phyloP scores from a whole-genome alignment of 306 rosid genomes.

The Quercus glauca region DNA sequence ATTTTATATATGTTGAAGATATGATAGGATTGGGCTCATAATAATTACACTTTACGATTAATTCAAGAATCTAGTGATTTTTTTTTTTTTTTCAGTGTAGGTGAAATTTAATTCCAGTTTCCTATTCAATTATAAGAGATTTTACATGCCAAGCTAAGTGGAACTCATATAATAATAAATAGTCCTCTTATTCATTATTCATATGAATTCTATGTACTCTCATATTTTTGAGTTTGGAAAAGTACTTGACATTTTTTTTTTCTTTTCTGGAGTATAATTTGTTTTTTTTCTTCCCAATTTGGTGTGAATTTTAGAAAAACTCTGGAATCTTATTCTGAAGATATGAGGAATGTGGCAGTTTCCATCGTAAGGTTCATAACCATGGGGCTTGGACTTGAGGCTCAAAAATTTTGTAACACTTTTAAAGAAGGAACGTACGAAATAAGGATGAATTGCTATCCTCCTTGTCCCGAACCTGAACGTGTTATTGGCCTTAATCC shows the following conservation, averaged over 20 bases:
- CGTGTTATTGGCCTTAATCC: conserved; percentile 44
- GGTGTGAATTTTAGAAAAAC: conserved; percentile 31
- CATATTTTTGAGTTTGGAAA: neutral
- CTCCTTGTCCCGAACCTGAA: conserved; percentile 50
- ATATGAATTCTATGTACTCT: neutral
- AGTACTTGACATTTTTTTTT: neutral
- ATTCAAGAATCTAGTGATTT: too few relatives aligned
- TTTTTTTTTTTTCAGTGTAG: too few relatives aligned
- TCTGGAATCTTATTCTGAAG: conserved; percentile 42
- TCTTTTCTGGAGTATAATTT: neutral
- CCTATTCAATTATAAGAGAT: too few relatives aligned
- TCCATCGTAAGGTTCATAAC: conserved; percentile 41
- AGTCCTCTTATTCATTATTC: neutral
- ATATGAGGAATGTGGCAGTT: conserved; percentile 22
- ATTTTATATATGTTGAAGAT: too few relatives aligned
- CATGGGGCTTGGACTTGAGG: conserved; percentile 32
- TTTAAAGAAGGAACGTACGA: conserved; percentile 36
- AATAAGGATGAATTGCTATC: conserved; percentile 46
- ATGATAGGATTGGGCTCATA: too few relatives aligned
- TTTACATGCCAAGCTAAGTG: too few relatives aligned
- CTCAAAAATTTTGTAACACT: conserved; percentile 29
- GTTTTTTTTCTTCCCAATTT: neutral
- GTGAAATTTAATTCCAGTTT: too few relatives aligned
- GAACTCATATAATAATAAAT: too few relatives aligned
- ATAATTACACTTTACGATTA: too few relatives aligned